phyloP scores from a whole-genome alignment of 1,284 basidiomycete species.

The Ganoderma resinaceum region DNA sequence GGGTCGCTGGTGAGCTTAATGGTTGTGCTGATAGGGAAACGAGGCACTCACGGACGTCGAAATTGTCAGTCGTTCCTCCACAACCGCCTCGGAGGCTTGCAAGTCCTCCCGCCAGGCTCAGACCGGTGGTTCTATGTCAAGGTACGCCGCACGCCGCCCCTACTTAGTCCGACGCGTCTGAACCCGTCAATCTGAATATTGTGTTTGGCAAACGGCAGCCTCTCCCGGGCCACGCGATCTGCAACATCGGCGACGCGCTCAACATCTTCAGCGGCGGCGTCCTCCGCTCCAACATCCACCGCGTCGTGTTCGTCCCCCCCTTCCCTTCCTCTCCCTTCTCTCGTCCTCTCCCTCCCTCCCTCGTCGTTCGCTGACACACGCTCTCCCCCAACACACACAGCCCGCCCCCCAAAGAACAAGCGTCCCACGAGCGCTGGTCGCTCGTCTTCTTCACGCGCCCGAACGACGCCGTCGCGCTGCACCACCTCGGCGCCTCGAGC shows the following conservation, averaged over 20 bases:
- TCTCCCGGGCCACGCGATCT: conserved; percentile 40
- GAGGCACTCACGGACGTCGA: not conserved
- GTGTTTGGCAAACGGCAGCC: conserved; percentile 27
- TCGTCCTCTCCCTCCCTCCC: too few species aligned
- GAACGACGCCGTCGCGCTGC: conserved; percentile 36
- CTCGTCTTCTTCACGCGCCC: conserved; percentile 48
- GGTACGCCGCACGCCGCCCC: conserved; percentile 40
- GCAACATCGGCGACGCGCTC: conserved; percentile 47
- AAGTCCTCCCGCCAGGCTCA: conserved; percentile 68
- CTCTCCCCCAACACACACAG: conserved; percentile 17
- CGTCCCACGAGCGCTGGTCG: conserved; percentile 40
- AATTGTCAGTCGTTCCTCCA: conserved; percentile 63
- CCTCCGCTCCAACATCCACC: conserved; percentile 44
- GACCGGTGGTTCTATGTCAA: conserved; percentile 72
- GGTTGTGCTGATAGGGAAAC: too few species aligned
- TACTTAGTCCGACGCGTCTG: not conserved
- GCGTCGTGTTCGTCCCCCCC: conserved; percentile 39
- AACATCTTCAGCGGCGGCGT: conserved; percentile 47
- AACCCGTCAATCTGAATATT: conserved; percentile 2
- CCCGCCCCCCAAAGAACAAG: conserved; percentile 40
- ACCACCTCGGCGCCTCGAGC: conserved; percentile 34
- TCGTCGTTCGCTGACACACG: not conserved
- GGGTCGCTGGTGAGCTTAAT: conserved; percentile 37
- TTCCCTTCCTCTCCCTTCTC: not conserved
- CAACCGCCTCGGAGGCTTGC: conserved; percentile 75